phyloP scores from a whole-genome alignment of 116 monocot genomes.

The Trichopus zeylanicus region DNA sequence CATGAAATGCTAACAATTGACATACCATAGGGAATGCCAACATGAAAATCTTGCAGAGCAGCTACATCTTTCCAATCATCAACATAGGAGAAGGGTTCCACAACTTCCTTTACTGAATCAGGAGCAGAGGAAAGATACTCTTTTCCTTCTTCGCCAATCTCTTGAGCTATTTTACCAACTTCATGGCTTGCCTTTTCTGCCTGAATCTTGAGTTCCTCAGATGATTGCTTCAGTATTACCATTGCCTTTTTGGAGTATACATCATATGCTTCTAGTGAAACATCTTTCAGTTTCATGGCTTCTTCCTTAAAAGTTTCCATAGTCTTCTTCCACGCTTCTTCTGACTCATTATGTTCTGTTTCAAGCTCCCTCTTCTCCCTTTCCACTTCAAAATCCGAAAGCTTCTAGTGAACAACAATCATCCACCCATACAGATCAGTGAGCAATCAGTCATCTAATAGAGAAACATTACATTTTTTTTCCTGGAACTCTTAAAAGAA shows the following conservation, averaged over 20 bases:
- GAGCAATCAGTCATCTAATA: background rate
- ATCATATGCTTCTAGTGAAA: constrained; percentile 58
- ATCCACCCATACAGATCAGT: background rate
- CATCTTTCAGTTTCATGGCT: constrained; percentile 44
- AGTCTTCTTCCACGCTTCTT: constrained; percentile 56
- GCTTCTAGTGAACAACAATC: constrained; percentile 6
- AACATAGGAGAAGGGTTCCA: constrained; percentile 40
- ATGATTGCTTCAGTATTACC: constrained; percentile 41
- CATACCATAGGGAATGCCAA: constrained; percentile 93
- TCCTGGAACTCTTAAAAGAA: background rate
- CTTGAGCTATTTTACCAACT: constrained; percentile 50
- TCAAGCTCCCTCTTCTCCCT: constrained; percentile 10
- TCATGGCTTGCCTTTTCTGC: constrained; percentile 56
- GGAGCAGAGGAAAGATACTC: constrained; percentile 59
- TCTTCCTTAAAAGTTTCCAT: constrained; percentile 57
- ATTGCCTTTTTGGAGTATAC: constrained; percentile 55
- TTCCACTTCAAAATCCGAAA: constrained; percentile 9
- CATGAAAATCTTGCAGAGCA: constrained; percentile 50
- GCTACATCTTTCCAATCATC: constrained; percentile 38
- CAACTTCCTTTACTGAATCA: constrained; percentile 64
- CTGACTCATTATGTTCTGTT: constrained; percentile 29
- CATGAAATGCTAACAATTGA: background rate
- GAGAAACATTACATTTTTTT: background rate
- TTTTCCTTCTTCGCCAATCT: constrained; percentile 66
- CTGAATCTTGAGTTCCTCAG: constrained; percentile 66